Evolutionary conservation across 306 rosid species (phyloP).

Genomic region (Acacia melanoxylon): DNA sequence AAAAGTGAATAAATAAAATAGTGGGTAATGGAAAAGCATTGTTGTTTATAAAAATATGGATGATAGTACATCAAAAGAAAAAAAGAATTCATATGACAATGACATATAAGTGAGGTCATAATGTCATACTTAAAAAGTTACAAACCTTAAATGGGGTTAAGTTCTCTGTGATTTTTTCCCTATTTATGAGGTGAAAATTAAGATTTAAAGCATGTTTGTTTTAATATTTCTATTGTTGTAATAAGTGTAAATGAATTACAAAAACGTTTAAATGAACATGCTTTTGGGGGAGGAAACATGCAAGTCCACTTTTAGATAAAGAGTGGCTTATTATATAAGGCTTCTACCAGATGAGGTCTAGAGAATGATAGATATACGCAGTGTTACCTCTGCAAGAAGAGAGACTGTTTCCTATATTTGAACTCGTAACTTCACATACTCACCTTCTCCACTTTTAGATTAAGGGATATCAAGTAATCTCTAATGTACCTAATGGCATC

Average conservation of each 20-base stretch:
- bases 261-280: background rate
- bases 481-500: background rate
- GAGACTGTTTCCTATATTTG: too few relatives aligned
- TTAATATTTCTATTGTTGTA: background rate
- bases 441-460: too few relatives aligned
- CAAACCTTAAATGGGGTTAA: background rate
- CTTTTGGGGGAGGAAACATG: background rate
- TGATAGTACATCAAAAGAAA: background rate
- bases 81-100: background rate
- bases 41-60: background rate
- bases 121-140: background rate
- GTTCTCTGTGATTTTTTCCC: background rate
- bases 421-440: fast-evolving
- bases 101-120: background rate
- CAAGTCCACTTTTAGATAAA: too few relatives aligned
- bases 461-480: background rate
- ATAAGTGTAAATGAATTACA: background rate
- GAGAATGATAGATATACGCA: fast-evolving
- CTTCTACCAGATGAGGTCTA: fast-evolving
- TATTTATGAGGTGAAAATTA: background rate
- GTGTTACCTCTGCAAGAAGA: too few relatives aligned
- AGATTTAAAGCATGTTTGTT: background rate
- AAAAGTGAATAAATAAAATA: background rate
- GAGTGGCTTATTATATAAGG: too few relatives aligned
- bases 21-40: background rate